phyloP scores from a whole-genome alignment of 345 rosid species.

The Psidium guajava region DNA sequence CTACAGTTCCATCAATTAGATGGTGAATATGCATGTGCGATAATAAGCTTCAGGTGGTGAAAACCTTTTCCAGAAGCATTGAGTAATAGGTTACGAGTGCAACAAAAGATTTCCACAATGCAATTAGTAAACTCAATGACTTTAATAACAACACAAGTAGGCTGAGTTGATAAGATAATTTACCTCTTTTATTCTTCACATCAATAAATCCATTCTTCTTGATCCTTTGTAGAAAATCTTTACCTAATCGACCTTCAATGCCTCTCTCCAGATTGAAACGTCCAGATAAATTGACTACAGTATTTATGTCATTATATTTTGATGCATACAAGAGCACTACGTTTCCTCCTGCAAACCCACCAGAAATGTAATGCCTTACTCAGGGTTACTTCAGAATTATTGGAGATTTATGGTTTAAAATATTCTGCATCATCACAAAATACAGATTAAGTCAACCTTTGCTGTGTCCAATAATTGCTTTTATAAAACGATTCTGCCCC shows the following conservation, averaged over 20 bases:
- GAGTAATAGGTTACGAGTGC: neutral
- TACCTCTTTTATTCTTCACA: slow-evolving; percentile 57
- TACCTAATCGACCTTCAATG: slow-evolving; percentile 67
- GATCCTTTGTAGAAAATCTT: slow-evolving; percentile 47
- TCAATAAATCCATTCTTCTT: slow-evolving; percentile 55
- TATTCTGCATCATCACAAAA: neutral
- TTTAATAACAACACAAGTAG: neutral
- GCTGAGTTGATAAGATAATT: neutral
- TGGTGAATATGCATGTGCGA: neutral
- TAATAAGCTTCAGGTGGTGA: neutral
- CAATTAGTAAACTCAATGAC: neutral
- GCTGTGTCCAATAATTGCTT: slow-evolving; percentile 75
- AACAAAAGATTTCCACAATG: neutral
- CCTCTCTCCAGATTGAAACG: slow-evolving; percentile 64
- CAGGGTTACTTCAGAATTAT: neutral
- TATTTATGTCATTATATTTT: slow-evolving; percentile 45
- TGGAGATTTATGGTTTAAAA: neutral
- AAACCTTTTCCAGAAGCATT: neutral
- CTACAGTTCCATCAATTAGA: neutral
- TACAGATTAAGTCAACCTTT: slow-evolving; percentile 42
- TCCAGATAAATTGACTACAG: slow-evolving; percentile 62
- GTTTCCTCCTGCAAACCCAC: slow-evolving; percentile 56
- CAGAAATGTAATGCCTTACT: neutral
- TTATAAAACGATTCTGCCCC: slow-evolving; percentile 18
- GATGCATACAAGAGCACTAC: slow-evolving; percentile 80